phyloP scores from a whole-genome alignment of 768 basidiomycete genomes.

The Lactarius hatsudake region DNA sequence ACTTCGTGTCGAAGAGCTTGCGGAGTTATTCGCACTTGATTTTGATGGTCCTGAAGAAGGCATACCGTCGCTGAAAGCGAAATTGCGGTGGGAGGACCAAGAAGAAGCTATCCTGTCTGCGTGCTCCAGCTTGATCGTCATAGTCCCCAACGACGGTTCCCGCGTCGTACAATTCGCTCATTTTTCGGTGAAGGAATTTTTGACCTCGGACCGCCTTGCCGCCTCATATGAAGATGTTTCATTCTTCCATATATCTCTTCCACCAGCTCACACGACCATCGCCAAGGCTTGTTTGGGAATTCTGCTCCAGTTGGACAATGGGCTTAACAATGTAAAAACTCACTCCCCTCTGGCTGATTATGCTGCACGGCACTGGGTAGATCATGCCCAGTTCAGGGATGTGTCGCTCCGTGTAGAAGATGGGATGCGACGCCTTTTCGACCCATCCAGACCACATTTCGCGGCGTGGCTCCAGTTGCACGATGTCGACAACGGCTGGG shows the following conservation, averaged over 20 bases:
- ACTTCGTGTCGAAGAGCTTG: constrained; percentile 1
- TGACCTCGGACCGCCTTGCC: not conserved
- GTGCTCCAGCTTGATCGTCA: not conserved
- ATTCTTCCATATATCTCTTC: too few species aligned
- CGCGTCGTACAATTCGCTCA: not conserved
- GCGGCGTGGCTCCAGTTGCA: too few species aligned
- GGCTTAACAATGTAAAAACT: too few species aligned
- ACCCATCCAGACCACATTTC: too few species aligned
- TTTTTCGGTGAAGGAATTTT: not conserved
- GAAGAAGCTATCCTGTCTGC: not conserved
- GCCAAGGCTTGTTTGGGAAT: too few species aligned
- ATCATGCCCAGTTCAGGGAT: not conserved
- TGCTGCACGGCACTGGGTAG: not conserved
- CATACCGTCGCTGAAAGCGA: not conserved
- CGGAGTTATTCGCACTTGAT: not conserved
- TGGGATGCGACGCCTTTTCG: too few species aligned
- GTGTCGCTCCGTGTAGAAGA: not conserved
- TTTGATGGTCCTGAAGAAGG: not conserved
- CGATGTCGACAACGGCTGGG: too few species aligned
- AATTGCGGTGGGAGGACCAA: not conserved
- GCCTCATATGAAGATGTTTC: too few species aligned
- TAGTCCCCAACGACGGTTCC: accelerated
- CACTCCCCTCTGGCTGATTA: too few species aligned
- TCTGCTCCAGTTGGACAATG: too few species aligned
- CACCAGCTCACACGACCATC: too few species aligned